These are phyloP conservation scores for Nemania sp. DNA, from an alignment of 2,329 filamentous ascomycete species.

Conservation along the genomic window DNA sequence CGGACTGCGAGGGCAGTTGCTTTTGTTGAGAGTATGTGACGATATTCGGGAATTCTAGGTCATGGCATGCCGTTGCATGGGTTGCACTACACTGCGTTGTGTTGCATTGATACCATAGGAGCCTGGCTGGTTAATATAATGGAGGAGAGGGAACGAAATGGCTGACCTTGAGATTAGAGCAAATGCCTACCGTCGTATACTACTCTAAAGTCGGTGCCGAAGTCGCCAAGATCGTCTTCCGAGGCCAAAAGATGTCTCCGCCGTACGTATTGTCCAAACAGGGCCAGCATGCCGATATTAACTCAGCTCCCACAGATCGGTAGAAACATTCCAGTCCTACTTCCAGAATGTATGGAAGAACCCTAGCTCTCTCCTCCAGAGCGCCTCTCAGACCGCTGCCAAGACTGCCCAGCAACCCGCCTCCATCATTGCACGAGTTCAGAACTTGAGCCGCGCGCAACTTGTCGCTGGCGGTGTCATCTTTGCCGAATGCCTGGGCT, in stretches of 20 bases:
- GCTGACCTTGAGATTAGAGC: constrained; percentile 64
- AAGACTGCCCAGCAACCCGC: constrained; percentile 62
- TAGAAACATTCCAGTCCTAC: constrained; percentile 87
- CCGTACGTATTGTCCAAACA: constrained; percentile 77
- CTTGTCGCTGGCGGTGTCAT: constrained; percentile 81
- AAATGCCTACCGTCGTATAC: constrained; percentile 89
- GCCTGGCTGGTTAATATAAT: constrained; percentile 9
- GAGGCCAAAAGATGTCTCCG: constrained; percentile 89
- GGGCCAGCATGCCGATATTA: constrained; percentile 22
- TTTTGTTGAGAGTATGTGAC: constrained; percentile 86
- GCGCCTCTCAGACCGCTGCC: constrained; percentile 56
- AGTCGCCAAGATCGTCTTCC: constrained; percentile 87
- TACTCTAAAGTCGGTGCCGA: constrained; percentile 92
- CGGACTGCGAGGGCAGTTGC: constrained; percentile 81
- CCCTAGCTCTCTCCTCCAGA: constrained; percentile 69
- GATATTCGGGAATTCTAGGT: neutral
- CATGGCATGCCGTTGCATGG: neutral
- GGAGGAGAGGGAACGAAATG: neutral
- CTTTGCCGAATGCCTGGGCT: constrained; percentile 87
- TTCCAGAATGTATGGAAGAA: constrained; percentile 82
- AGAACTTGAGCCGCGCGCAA: constrained; percentile 78
- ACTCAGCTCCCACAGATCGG: constrained; percentile 65
- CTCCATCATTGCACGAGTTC: constrained; percentile 60
- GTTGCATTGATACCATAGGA: constrained; percentile 9
- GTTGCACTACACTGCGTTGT: neutral